These are phyloP conservation scores for Aspergillus costaricaensis DNA, from an alignment of 2,329 filamentous ascomycete species.

Conservation along the genomic window DNA sequence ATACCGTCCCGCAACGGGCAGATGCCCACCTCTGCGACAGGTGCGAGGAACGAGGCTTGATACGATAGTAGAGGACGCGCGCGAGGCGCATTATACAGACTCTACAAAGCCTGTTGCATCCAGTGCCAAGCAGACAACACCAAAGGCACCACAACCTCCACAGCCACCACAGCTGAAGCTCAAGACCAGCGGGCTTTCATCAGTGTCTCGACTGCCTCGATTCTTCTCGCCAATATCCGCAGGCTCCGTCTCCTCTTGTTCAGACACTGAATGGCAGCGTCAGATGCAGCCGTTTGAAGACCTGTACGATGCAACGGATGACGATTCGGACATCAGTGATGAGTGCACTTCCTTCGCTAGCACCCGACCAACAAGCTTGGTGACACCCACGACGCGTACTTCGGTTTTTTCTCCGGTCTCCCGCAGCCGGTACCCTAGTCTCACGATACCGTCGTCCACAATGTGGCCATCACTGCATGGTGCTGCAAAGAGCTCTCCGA, in stretches of 20 bases:
- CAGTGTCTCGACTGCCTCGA: conserved; percentile 26
- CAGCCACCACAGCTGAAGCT: conserved; percentile 36
- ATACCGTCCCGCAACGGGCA: conserved; percentile 52
- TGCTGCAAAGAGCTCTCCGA: conserved; percentile 50
- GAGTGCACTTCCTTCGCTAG: conserved; percentile 52
- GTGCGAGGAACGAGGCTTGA: conserved; percentile 61
- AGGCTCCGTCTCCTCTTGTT: conserved; percentile 35
- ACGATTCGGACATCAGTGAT: conserved; percentile 63
- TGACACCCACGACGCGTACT: conserved; percentile 43
- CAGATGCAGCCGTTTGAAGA: conserved; percentile 79
- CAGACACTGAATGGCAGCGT: conserved; percentile 63
- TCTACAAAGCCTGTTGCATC: conserved; percentile 14
- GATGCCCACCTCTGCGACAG: conserved; percentile 59
- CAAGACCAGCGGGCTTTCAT: conserved; percentile 33
- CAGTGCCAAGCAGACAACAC: conserved; percentile 1
- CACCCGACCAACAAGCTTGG: conserved; percentile 52
- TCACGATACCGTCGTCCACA: conserved; percentile 61
- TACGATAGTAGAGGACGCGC: conserved; percentile 63
- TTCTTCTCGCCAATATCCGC: conserved; percentile 38
- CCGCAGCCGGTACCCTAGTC: conserved; percentile 56
- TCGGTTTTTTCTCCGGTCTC: conserved; percentile 41
- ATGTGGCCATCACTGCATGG: conserved; percentile 60
- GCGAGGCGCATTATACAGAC: conserved; percentile 31
- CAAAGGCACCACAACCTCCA: neutral
- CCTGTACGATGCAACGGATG: conserved; percentile 81